Percentiles rank a stretch among this genome's conserved stretches.
phyloP scores from a whole-genome alignment of 371 early-diverging fungal genomes.

The Batkoa obscura region DNA sequence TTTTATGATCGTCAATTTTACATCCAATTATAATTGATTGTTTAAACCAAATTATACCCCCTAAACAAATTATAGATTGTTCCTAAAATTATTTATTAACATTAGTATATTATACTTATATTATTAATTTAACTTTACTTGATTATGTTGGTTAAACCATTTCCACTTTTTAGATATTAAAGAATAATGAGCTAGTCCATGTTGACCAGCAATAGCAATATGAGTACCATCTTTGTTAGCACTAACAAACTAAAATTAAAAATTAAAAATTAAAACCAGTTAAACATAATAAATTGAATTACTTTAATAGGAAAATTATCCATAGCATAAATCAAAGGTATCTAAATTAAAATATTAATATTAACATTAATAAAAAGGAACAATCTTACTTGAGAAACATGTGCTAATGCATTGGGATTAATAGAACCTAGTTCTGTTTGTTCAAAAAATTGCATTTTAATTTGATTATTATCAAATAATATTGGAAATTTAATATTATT shows the following conservation, averaged over 20 bases:
- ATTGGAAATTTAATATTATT: background rate
- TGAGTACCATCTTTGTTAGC: slow-evolving; percentile 40
- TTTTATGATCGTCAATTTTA: slow-evolving; percentile 18
- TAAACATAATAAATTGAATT: background rate
- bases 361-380: background rate
- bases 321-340: background rate
- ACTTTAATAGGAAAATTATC: slow-evolving; percentile 3
- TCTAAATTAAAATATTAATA: background rate
- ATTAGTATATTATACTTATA: background rate
- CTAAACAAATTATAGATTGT: slow-evolving; percentile 44
- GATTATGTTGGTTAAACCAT: slow-evolving; percentile 59
- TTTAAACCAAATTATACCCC: slow-evolving; percentile 63
- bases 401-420: background rate
- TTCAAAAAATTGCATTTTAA: background rate
- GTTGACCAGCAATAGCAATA: slow-evolving; percentile 57
- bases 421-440: slow-evolving; percentile 1
- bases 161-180: slow-evolving; percentile 54
- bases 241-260: slow-evolving; percentile 25
- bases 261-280: too few species aligned
- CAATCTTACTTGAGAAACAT: background rate
- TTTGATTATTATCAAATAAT: background rate
- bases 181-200: slow-evolving; percentile 58
- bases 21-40: slow-evolving; percentile 45
- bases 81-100: slow-evolving; percentile 17
- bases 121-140: slow-evolving; percentile 14